Base-by-base conservation (phyloP, 768 basidiomycete genomes). In the Phylloporus sp. region DNA sequence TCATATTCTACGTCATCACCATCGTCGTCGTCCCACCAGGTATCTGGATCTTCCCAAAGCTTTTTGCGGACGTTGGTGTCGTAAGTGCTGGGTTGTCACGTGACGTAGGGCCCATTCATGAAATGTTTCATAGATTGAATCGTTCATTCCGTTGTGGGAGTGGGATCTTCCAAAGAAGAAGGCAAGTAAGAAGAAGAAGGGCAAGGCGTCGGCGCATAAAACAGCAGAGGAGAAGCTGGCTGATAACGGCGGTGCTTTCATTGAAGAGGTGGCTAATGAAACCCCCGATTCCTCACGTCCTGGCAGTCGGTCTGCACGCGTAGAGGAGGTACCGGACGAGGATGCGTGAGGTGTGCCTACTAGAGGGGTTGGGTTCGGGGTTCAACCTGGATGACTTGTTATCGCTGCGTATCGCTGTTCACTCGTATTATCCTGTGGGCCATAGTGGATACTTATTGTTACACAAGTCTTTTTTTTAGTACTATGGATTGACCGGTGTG, bases 31-130 rank as follows among this genome's bases (percentile, higher is more conserved):
- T 83, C 28, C 83, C 85, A 54, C 92, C 92, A 13, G 97, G 95
- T 38, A 97, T 99, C 43, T 99, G 97, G 97, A 88, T 98, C 73
- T 99, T 97, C 77, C 97, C 97, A 0, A 87, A 95, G 66, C 74
- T 99, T 28, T 98, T 99, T 59, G 97, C 95, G 13, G 95, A 99
- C 63, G 95, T 97, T 49, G 95, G 97, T 69, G 95, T 98, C 65
- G 97, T 99, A 67, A 71, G 95, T 85, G 31, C 23, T 28, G 45
- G 35, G 3, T 23, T 49, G 35, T 47, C 55, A 43, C 40, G 44
- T 40, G 47, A 34, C 13, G 4, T 1, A 2, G 6, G 16, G n/a
- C n/a, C n/a, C n/a, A n/a, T 18, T 29, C 16, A 1, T 5, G 35
- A 52, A 28, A 44, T 22, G 23, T 8, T 31, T 35, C 5, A n/a